phyloP scores from a whole-genome alignment of 1,284 basidiomycete species.

The Sporisorium reilianum region DNA sequence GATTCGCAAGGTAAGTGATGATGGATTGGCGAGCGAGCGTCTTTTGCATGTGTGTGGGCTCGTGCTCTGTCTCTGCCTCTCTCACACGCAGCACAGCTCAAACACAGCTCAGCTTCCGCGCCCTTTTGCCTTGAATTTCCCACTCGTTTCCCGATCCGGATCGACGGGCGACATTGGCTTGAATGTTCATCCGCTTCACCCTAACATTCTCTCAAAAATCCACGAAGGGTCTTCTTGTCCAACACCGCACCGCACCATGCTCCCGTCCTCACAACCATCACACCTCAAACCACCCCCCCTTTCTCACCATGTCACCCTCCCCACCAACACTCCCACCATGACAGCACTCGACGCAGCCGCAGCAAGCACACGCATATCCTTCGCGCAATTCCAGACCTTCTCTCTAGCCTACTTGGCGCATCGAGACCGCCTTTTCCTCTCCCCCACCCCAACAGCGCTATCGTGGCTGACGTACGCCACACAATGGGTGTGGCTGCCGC shows the following conservation, averaged over 20 bases:
- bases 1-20: neutral
- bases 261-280: neutral
- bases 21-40: constrained; percentile 1
- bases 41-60: constrained; percentile 18
- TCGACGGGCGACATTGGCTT: neutral
- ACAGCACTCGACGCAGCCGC: neutral
- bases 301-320: neutral
- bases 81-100: constrained; percentile 1
- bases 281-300: no score
- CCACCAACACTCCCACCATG: neutral
- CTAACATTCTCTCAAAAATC: constrained; percentile 4
- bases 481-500: constrained; percentile 11
- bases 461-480: constrained; percentile 30
- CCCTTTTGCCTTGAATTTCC: neutral
- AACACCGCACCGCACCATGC: no score
- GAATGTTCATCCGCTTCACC: neutral
- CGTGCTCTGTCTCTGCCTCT: constrained; percentile 8
- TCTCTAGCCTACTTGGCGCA: constrained; percentile 8
- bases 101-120: neutral
- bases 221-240: neutral
- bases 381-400: constrained; percentile 7
- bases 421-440: constrained; percentile 1
- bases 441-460: neutral
- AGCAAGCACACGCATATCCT: constrained; percentile 1
- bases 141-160: constrained; percentile 9